Percentiles rank a stretch among this genome's conserved stretches.
These are phyloP conservation scores for Liquidambar formosana DNA, from an alignment of 164 flowering plant genomes.

Conservation along the genomic window DNA sequence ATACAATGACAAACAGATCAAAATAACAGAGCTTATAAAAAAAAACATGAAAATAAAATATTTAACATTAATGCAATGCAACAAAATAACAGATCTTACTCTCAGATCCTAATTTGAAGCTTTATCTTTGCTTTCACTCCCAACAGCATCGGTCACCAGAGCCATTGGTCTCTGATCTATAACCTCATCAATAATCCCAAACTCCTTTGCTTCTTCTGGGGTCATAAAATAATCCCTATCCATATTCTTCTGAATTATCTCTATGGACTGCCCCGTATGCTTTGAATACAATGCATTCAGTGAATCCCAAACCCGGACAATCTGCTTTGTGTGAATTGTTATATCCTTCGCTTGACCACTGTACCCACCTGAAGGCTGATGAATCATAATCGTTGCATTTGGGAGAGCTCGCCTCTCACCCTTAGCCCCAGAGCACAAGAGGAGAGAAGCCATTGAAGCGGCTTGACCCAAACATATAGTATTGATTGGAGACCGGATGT, in stretches of 20 bases:
- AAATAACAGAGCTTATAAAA: background rate
- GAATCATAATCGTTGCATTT: constrained; percentile 91
- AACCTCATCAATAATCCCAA: constrained; percentile 92
- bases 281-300: constrained; percentile 73
- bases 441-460: constrained; percentile 93
- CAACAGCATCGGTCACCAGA: constrained; percentile 84
- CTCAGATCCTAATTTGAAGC: constrained; percentile 29
- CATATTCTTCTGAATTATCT: constrained; percentile 72
- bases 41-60: background rate
- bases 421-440: constrained; percentile 88
- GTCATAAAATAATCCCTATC: constrained; percentile 95
- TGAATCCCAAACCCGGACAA: constrained; percentile 70
- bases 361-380: constrained; percentile 95
- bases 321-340: constrained; percentile 87
- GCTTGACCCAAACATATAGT: constrained; percentile 96
- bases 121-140: constrained; percentile 46
- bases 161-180: constrained; percentile 76
- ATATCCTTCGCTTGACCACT: constrained; percentile 89
- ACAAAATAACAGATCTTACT: constrained; percentile 7
- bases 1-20: background rate
- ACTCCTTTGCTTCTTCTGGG: constrained; percentile 87
- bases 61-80: background rate
- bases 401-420: constrained; percentile 91
- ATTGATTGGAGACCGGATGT: constrained; percentile 76
- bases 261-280: constrained; percentile 81